These are phyloP conservation scores for Phytopythium chamaehyphon DNA, from an alignment of 352 stramenopile genomes.

Conservation along the genomic window DNA sequence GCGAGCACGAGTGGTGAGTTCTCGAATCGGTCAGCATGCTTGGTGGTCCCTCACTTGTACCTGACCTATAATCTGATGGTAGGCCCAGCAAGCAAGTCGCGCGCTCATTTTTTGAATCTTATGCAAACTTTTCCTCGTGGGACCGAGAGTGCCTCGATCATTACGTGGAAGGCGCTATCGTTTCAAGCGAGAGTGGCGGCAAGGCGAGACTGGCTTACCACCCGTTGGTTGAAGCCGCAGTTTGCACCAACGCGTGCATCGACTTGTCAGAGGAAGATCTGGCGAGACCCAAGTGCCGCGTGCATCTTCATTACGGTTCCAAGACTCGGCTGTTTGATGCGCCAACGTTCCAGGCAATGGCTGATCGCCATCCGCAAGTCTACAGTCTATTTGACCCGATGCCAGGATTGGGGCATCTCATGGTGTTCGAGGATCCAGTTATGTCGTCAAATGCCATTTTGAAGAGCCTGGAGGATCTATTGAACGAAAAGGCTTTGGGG, in stretches of 20 bases:
- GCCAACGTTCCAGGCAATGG: conserved; percentile 16
- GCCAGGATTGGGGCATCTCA: conserved; percentile 20
- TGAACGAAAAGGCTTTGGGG: conserved; percentile 2
- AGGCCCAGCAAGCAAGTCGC: conserved; percentile 1
- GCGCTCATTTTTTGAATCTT: conserved; percentile 12
- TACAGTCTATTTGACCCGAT: conserved; percentile 23
- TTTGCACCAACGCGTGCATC: conserved; percentile 10
- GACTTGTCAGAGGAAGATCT: conserved; percentile 16
- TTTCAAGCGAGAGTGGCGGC: conserved; percentile 12
- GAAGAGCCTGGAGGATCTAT: no score
- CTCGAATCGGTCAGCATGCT: no score
- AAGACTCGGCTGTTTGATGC: conserved; percentile 21
- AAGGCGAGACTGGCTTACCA: conserved; percentile 12
- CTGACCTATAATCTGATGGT: not conserved
- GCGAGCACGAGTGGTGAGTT: conserved; percentile 22
- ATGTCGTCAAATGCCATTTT: conserved; percentile 22
- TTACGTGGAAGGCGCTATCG: conserved; percentile 27
- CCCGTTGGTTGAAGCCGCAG: conserved; percentile 15
- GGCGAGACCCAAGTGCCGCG: conserved; percentile 16
- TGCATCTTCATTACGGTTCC: conserved; percentile 32
- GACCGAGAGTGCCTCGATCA: conserved; percentile 20
- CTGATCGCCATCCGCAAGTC: conserved; percentile 16
- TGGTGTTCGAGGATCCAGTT: conserved; percentile 38
- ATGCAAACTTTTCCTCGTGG: conserved; percentile 17
- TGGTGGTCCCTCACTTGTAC: not conserved